phyloP scores from a whole-genome alignment of 805 yeast species.

The Saccharomycopsis olivae region DNA sequence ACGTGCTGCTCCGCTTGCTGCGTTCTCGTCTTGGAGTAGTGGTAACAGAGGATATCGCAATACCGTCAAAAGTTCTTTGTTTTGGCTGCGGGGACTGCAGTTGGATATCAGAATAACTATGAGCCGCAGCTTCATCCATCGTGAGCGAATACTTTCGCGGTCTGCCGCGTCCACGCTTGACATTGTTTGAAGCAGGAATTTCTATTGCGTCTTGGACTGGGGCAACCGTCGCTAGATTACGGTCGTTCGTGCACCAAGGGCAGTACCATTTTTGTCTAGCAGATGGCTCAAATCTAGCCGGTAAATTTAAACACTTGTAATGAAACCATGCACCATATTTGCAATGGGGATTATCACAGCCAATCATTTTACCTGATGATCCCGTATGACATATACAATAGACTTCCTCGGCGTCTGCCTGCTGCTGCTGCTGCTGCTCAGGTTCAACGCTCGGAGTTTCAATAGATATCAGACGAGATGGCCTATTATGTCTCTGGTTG shows the following conservation, averaged over 20 bases:
- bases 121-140: too few relatives aligned
- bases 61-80: too few relatives aligned
- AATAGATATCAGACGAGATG: not conserved
- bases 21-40: too few relatives aligned
- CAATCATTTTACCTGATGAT: slow-evolving; percentile 73
- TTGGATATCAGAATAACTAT: too few relatives aligned
- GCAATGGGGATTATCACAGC: slow-evolving; percentile 76
- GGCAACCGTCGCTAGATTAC: not conserved
- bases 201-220: not conserved
- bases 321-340: slow-evolving; percentile 64
- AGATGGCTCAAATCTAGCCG: slow-evolving; percentile 37
- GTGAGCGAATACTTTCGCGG: too few relatives aligned
- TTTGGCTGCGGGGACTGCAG: too few relatives aligned
- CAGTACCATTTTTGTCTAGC: slow-evolving; percentile 62
- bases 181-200: too few relatives aligned
- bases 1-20: too few relatives aligned
- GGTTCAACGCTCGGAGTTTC: not conserved
- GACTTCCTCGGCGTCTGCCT: slow-evolving; percentile 19
- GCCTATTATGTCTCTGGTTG: too few relatives aligned
- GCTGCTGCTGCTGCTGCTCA: slow-evolving; percentile 2
- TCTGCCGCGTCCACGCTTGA: too few relatives aligned
- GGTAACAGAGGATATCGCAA: too few relatives aligned
- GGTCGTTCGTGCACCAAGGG: slow-evolving; percentile 32
- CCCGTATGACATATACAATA: slow-evolving; percentile 40
- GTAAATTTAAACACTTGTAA: slow-evolving; percentile 61